Conservation (phyloP, 371 early-diverging fungal genomes). For the Apophysomyces variabilis region DNA sequence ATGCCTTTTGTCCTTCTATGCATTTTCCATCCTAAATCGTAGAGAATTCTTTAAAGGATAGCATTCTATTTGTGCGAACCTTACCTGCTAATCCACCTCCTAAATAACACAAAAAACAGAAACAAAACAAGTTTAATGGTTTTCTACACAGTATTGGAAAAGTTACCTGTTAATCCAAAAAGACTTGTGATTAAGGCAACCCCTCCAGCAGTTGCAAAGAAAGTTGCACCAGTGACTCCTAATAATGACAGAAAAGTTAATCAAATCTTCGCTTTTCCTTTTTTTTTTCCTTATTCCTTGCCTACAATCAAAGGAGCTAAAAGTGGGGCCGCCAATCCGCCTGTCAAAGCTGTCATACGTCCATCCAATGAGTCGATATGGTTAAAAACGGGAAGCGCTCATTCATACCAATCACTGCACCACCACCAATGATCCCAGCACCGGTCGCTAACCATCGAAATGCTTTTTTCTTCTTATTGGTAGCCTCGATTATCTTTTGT, state of each 20-base stretch:
- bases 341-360: constrained; percentile 53
- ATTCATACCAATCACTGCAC: constrained; percentile 62
- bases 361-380: no score
- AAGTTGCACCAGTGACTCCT: constrained; percentile 61
- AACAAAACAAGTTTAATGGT: not conserved
- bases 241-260: constrained; percentile 12
- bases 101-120: constrained; percentile 14
- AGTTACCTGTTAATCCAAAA: constrained; percentile 61
- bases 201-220: constrained; percentile 67
- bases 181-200: constrained; percentile 66
- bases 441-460: constrained; percentile 66
- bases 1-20: constrained; percentile 55
- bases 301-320: constrained; percentile 61
- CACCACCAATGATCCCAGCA: constrained; percentile 64
- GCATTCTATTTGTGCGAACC: not conserved
- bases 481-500: constrained; percentile 50
- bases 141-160: not conserved
- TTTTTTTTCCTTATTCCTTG: not conserved
- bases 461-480: constrained; percentile 55
- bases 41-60: not conserved
- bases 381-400: no score
- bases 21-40: constrained; percentile 52
- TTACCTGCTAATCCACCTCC: constrained; percentile 69
- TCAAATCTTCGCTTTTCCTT: not conserved
- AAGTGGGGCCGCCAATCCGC: constrained; percentile 71